Base-by-base conservation (phyloP, 805 yeast genomes). In the Wickerhamiella dianesei region DNA sequence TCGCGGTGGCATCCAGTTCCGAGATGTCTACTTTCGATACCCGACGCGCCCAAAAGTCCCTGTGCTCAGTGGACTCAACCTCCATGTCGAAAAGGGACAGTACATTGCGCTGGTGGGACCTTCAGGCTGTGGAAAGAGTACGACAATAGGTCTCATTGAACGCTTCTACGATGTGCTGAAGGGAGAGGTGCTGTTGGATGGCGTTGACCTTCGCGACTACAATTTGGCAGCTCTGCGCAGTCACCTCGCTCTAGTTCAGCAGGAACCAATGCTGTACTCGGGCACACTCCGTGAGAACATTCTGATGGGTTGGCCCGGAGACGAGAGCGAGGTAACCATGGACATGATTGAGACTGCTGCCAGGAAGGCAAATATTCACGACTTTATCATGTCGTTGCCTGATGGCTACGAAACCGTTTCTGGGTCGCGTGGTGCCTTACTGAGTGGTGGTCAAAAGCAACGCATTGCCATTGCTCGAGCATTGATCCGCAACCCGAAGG, bases 401-500 rank as follows among this genome's bases (percentile, higher is more conserved):
- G 79, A 77, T 40, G 79, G 79, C 2, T 77, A 75, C 56, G 76
- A 77, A 45, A 76, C 82, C 0, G 61, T 67, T 17, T 71, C 74
- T 46, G 81, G 81, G 1, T 61, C 74, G 8, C 65, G 77, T 43
- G 82, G 82, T 0, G 70, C 77, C 1, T 63, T 76, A 21, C 60
- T 81, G 19, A 77, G 83, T 3, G 88, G 87, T 37, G 88, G 88
- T 9, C 88, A 81, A 61, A 79, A 80, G 59, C 88, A 81, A 64
- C 71, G 86, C 54, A 68, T 81, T 39, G 87, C 87, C 5, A 78
- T 81, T 62, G 88, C 88, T 0, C 66, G 88, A 51, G 84, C 85
- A 1, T 65, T 81, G 50, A 75, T 80, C 48, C 77, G 82, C 50
- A 70, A 75, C 48, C 88, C 88, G 5, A 67, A 73, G 41, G 69